A percentile compares a stretch with the other conserved stretches of the same genome.
phyloP scores from a whole-genome alignment of 805 yeast species.

The Candida piceae region DNA sequence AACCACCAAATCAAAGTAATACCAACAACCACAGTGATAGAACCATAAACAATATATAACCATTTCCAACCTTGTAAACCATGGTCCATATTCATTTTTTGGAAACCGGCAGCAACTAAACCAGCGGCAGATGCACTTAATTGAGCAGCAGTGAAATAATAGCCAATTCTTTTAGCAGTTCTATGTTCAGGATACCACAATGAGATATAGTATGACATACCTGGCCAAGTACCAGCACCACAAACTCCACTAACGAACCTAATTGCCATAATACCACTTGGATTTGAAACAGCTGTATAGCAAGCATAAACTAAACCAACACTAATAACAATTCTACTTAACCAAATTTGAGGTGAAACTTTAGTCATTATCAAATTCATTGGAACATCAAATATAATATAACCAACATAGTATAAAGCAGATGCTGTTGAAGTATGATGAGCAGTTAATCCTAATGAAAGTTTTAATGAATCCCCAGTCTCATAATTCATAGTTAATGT shows the following conservation, averaged over 20 bases:
- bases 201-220: constrained; percentile 76
- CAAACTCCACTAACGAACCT: constrained; percentile 70
- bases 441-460: constrained; percentile 44
- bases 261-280: constrained; percentile 61
- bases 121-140: constrained; percentile 89
- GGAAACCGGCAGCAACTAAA: constrained; percentile 82
- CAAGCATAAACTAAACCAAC: constrained; percentile 78
- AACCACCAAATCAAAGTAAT: constrained; percentile 72
- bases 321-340: constrained; percentile 67
- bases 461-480: constrained; percentile 55
- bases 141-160: constrained; percentile 89
- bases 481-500: constrained; percentile 73
- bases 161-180: constrained; percentile 75
- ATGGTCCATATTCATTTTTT: constrained; percentile 64
- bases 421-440: constrained; percentile 68
- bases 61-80: constrained; percentile 85
- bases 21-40: constrained; percentile 60
- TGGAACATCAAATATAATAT: constrained; percentile 79
- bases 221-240: constrained; percentile 91
- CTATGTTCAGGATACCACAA: constrained; percentile 82
- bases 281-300: constrained; percentile 53
- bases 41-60: constrained; percentile 77
- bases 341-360: constrained; percentile 81
- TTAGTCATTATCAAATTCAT: constrained; percentile 83
- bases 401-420: constrained; percentile 79